Evolutionary conservation across 768 basidiomycete genomes (phyloP).

Genomic region (Lenzites betulinus): DNA sequence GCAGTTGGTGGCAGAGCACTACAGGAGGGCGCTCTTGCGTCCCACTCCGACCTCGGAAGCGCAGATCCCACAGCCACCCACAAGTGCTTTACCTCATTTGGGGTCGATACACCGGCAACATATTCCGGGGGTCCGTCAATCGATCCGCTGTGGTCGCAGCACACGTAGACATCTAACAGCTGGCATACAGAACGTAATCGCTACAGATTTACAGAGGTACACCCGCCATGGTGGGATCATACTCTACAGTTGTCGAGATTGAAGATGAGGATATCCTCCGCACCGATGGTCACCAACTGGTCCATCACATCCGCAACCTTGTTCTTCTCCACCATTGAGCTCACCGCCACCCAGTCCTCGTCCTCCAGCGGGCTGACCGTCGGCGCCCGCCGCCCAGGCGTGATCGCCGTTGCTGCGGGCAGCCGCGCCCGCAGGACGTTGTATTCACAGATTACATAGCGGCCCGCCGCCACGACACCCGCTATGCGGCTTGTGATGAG

Average conservation of each 20-base stretch:
- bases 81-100: conserved; percentile 5
- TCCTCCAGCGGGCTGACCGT: conserved; percentile 86
- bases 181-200: neutral
- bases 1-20: neutral
- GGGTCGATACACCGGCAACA: neutral
- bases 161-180: neutral
- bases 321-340: conserved; percentile 88
- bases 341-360: conserved; percentile 88
- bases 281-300: conserved; percentile 75
- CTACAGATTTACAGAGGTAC: neutral
- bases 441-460: conserved; percentile 91
- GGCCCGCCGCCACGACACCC: conserved; percentile 85
- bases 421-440: conserved; percentile 77
- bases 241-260: conserved; percentile 94
- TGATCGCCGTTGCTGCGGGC: conserved; percentile 62
- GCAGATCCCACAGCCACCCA: conserved; percentile 16
- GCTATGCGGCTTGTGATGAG: conserved; percentile 86
- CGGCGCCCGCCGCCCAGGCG: conserved; percentile 88
- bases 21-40: neutral
- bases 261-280: conserved; percentile 89
- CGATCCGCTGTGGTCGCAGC: neutral
- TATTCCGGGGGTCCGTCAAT: neutral
- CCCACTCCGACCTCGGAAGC: neutral
- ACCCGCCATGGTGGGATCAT: conserved; percentile 28
- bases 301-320: conserved; percentile 87